Conservation (phyloP, 2,329 filamentous ascomycete genomes). For the Colletotrichum sp. region DNA sequence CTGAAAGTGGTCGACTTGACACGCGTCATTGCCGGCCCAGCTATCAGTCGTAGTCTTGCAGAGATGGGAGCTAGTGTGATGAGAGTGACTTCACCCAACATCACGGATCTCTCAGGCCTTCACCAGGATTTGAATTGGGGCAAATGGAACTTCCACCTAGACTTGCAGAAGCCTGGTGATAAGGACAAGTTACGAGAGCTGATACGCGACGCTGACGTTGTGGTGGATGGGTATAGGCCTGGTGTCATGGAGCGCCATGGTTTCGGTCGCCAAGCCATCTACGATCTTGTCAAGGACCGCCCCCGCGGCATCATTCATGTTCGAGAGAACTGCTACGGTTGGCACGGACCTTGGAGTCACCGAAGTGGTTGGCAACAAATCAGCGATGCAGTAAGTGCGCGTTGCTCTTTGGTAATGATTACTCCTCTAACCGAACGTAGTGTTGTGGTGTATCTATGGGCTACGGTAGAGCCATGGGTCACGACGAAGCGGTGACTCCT, state of each 20-base stretch:
- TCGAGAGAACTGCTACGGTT: conserved; percentile 59
- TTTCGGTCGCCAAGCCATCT: conserved; percentile 42
- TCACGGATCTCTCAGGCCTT: conserved; percentile 43
- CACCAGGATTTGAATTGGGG: conserved; percentile 54
- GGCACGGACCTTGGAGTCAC: conserved; percentile 49
- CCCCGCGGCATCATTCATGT: conserved; percentile 45
- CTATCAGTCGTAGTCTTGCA: conserved; percentile 44
- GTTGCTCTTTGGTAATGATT: not conserved
- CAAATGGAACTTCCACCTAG: conserved; percentile 50
- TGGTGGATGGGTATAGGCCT: conserved; percentile 55
- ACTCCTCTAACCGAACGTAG: not conserved
- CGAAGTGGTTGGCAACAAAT: conserved; percentile 60
- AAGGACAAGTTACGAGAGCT: conserved; percentile 30
- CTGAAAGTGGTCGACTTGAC: conserved; percentile 53
- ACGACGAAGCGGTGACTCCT: conserved; percentile 30
- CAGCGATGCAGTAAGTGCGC: conserved; percentile 43
- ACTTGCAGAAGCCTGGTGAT: conserved; percentile 35
- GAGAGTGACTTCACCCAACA: conserved; percentile 41
- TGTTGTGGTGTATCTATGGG: conserved; percentile 48
- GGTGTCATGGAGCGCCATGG: conserved; percentile 51
- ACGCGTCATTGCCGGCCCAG: conserved; percentile 52
- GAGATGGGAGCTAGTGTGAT: conserved; percentile 52
- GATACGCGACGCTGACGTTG: conserved; percentile 52
- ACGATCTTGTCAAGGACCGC: conserved; percentile 35
- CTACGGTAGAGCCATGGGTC: conserved; percentile 47